Evolutionary conservation across 2,329 filamentous ascomycete species (phyloP), one percentile per base, ranked within the genome.

Genomic region (Pestalotiopsis sp.): DNA sequence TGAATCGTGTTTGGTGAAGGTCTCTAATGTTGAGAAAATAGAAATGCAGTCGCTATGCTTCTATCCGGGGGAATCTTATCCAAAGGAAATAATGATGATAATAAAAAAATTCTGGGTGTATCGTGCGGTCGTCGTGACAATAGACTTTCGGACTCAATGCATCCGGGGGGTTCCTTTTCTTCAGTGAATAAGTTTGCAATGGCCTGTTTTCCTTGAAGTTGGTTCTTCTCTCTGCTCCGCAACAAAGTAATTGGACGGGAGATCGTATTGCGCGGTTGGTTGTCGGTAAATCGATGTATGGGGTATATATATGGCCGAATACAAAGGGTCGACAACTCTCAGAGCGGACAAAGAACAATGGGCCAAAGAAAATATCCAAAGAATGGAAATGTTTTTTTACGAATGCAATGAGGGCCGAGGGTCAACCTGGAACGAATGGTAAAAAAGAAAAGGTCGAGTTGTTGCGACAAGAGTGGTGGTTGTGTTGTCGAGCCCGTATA

Each of bases 351-450:
- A 63, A 68, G 65, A 61, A 67, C 65, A 67, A 61, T 67, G 52
- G 65, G 31, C 39, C 49, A 68, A 62, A 58, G 41, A 68, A 36
- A 25, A n/a, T 59, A 12, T 56, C n/a, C 23, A 61, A 62, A 59
- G 27, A 64, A 64, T 45, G 61, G 62, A 64, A 63, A 49, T 57
- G 61, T 59, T 65, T 45, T 36, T 36, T 36, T 20, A 52, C 20
- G 60, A 56, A 39, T 17, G 56, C 62, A 68, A 68, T 38, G 62
- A 64, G 69, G 45, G 69, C 69, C 69, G 69, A 70, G 69, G 69
- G 56, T 70, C 69, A 70, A 70, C 69, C 69, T 70, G 69, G 69
- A 70, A 70, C 64, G 69, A 68, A 69, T 36, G 25, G 61, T 59
- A 66, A 64, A 39, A 39, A 60, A 64, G 31, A 60, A 45, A 25